Evolutionary conservation across 108 stramenopile genomes (phyloP), one percentile per base, ranked within the genome.

Genomic region (Stephanodiscus triporus): DNA sequence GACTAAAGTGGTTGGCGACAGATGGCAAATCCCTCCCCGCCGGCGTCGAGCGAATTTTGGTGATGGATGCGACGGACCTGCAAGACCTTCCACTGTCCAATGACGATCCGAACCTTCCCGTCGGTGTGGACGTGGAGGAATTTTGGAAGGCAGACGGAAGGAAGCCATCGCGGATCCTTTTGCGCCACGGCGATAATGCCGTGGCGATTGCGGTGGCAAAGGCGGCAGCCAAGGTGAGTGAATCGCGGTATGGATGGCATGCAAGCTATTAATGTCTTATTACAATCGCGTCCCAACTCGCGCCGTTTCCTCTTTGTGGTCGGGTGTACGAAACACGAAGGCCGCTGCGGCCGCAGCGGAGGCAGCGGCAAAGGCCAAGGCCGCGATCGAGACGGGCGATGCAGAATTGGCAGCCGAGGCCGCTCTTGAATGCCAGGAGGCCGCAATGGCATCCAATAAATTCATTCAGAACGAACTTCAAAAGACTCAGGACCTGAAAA

Each of bases 1-100:
- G 94, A 2, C 72, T 95, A 9, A 87, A 83, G 56, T 95, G 94
- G 94, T 63, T 95, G 17, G 82, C 91, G 40, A 85, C 88, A n/a
- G 73, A 88, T 17, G 94, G 94, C 7, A 76, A 66, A 32, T 70
- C 70, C 17, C 76, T 95, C 5, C 91, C 90, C 0, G 77, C 88
- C 0, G 85, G 81, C 27, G 94, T 95, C 32, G 94, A 95, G 78
- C 75, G 91, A 9, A 82, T 95, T 61, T 68, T 95, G 23, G 94
- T 95, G 10, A 81, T 95, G 85, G 94, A 95, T 80, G 94, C 91
- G 2, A 95, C 91, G 17, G 94, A 95, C 65, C 56, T 95, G 24
- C 64, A 81, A 42, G 87, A 90, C 40, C 79, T 95, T 5, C 94
- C 94, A 2, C 26, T 93, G 22, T 66, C 73, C 13, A 92, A 91